Evolutionary conservation across 768 basidiomycete species (phyloP).

Genomic region (Lenzites betulinus): DNA sequence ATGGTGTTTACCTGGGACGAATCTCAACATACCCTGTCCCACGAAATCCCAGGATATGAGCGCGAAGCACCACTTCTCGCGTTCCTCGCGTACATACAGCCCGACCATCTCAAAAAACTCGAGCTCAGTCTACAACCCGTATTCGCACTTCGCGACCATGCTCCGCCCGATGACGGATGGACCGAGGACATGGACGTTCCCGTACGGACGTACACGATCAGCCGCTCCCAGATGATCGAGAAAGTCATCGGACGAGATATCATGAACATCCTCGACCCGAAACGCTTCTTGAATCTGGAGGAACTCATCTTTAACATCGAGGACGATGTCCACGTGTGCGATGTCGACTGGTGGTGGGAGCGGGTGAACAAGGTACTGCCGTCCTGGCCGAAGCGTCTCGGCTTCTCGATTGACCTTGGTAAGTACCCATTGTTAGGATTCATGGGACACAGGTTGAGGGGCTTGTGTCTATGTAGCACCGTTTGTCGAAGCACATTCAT

Average conservation of each 20-base stretch:
- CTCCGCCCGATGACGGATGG: neutral
- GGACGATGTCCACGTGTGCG: neutral
- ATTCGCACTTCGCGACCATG: neutral
- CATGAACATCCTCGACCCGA: neutral
- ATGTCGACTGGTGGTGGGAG: neutral
- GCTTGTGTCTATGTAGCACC: neutral
- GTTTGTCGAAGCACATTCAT: neutral
- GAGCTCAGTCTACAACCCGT: neutral
- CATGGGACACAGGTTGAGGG: neutral
- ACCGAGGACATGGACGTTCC: neutral
- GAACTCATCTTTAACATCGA: neutral
- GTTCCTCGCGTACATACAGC: neutral
- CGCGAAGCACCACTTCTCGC: no score
- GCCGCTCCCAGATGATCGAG: neutral
- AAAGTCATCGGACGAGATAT: neutral
- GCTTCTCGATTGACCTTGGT: neutral
- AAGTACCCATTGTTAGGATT: neutral
- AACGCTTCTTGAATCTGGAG: neutral
- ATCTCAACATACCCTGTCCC: neutral
- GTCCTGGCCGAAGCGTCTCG: neutral
- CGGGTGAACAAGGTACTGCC: neutral
- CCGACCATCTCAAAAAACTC: neutral
- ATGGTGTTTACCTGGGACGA: neutral
- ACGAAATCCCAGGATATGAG: neutral
- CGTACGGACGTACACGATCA: neutral